Conservation (phyloP, 805 yeast genomes). For the Saturnispora ahearnii region DNA sequence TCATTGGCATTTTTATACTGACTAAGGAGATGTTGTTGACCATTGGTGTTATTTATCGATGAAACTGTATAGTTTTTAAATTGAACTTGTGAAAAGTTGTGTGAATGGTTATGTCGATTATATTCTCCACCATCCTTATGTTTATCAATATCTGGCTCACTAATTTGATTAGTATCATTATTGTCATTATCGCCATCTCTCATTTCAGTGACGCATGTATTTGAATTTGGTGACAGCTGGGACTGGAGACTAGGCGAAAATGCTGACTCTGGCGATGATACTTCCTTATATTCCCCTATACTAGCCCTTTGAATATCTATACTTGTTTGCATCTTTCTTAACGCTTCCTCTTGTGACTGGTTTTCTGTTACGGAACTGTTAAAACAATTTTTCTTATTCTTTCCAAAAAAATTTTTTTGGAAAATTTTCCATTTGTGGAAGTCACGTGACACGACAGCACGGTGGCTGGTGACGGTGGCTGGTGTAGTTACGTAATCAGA, state of each 20-base stretch:
- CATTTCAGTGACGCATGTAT: not conserved
- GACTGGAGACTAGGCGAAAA: not conserved
- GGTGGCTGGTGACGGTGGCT: not conserved
- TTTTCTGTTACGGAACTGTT: not conserved
- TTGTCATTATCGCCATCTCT: not conserved
- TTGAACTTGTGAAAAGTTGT: conserved; percentile 8
- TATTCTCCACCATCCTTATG: not conserved
- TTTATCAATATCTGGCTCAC: not conserved
- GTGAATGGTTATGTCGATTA: not conserved
- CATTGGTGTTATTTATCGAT: conserved; percentile 8
- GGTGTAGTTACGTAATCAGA: not conserved
- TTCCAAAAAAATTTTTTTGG: not conserved
- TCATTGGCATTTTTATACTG: not conserved
- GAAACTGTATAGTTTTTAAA: conserved; percentile 20
- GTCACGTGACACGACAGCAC: not conserved
- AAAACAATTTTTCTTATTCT: not conserved
- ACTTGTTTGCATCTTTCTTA: not conserved
- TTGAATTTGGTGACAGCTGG: not conserved
- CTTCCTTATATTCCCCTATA: not conserved
- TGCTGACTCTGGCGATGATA: not conserved
- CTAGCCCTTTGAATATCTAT: not conserved
- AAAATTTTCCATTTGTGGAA: not conserved
- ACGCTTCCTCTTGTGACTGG: not conserved
- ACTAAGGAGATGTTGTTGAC: not conserved
- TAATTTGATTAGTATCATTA: not conserved